Conservation (phyloP, 805 yeast species). For the Candida manassasensis region DNA sequence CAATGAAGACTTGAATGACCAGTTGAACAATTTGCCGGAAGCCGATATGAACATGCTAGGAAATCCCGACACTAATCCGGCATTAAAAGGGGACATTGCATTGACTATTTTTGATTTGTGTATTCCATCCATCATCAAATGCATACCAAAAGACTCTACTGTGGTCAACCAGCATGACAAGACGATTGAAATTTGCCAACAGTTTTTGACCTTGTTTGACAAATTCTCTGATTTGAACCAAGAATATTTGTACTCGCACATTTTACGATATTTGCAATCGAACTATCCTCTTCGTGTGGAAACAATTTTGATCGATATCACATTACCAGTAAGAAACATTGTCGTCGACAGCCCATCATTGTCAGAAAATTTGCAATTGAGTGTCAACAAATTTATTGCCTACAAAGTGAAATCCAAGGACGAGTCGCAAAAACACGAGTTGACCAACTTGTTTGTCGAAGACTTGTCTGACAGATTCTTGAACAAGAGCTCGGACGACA, state of each 20-base stretch:
- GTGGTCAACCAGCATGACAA: conserved; percentile 31
- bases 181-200: conserved; percentile 32
- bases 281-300: conserved; percentile 37
- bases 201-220: conserved; percentile 58
- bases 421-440: conserved; percentile 23
- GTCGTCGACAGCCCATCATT: conserved; percentile 37
- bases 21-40: conserved; percentile 74
- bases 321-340: conserved; percentile 61
- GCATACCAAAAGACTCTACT: conserved; percentile 19
- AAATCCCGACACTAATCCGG: conserved; percentile 75
- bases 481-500: conserved; percentile 16
- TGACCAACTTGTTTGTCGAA: conserved; percentile 26
- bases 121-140: conserved; percentile 26
- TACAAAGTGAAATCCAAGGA: conserved; percentile 43
- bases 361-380: conserved; percentile 57
- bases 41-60: conserved; percentile 84
- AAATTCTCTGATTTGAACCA: conserved; percentile 67
- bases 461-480: conserved; percentile 24
- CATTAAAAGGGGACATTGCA: conserved; percentile 51
- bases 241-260: conserved; percentile 59
- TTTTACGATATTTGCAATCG: conserved; percentile 48
- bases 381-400: conserved; percentile 68
- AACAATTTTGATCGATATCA: conserved; percentile 50
- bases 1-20: conserved; percentile 54
- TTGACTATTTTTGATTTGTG: conserved; percentile 36